Evolutionary conservation across 2,329 filamentous ascomycete species (phyloP).

Genomic region (Colletotrichum sp.): DNA sequence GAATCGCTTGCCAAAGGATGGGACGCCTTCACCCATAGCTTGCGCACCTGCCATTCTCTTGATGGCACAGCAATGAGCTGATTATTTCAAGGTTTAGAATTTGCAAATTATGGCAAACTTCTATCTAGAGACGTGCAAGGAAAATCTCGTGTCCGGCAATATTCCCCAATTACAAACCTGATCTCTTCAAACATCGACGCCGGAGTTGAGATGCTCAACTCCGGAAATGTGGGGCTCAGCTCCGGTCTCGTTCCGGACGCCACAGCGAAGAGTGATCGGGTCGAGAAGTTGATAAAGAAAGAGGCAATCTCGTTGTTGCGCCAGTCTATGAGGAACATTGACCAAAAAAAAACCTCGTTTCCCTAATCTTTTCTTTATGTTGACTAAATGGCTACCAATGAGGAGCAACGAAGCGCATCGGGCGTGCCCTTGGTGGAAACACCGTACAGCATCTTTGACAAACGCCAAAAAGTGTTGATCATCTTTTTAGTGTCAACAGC

Average conservation of each 20-base stretch:
- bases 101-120: background rate
- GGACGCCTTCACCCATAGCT: fast-evolving
- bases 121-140: background rate
- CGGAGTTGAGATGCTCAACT: background rate
- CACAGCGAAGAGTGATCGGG: background rate
- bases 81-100: background rate
- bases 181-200: background rate
- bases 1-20: background rate
- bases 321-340: background rate
- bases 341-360: too few species aligned
- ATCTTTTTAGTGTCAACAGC: conserved; percentile 52
- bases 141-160: background rate
- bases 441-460: conserved; percentile 57
- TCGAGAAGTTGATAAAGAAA: background rate
- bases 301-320: background rate
- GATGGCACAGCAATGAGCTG: background rate
- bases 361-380: fast-evolving
- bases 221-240: conserved; percentile 9
- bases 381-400: background rate
- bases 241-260: background rate
- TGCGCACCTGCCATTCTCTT: background rate
- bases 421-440: conserved; percentile 10
- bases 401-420: background rate
- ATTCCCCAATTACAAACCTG: background rate
- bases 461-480: conserved; percentile 51